Conservation (phyloP, 768 basidiomycete genomes). For the Dacryopinax primogenitus region DNA sequence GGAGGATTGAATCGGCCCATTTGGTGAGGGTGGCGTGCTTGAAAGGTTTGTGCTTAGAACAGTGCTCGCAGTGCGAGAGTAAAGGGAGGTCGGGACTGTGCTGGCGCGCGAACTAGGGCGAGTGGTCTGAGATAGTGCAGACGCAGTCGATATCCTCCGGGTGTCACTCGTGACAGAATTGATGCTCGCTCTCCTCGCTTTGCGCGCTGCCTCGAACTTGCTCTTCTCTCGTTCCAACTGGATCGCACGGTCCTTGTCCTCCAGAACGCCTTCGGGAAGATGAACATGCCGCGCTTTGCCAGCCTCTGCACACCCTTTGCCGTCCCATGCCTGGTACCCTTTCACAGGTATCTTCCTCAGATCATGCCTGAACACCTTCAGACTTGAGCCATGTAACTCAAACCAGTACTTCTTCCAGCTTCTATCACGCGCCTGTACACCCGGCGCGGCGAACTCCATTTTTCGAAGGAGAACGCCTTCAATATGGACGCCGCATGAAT, state of each 20-base stretch:
- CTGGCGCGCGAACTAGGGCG: not conserved
- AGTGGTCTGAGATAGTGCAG: conserved; percentile 9
- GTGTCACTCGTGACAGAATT: conserved; percentile 6
- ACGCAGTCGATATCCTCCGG: not conserved
- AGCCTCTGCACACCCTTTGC: conserved; percentile 8
- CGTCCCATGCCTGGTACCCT: conserved; percentile 36
- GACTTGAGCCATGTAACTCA: conserved; percentile 82
- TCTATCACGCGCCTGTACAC: conserved; percentile 75
- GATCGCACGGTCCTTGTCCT: conserved; percentile 7
- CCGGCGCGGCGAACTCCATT: conserved; percentile 80
- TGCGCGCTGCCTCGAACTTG: not conserved
- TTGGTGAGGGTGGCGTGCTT: conserved; percentile 15
- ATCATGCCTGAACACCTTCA: conserved; percentile 46
- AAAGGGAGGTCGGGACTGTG: not conserved
- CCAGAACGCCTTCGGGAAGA: conserved; percentile 13
- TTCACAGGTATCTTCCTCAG: conserved; percentile 27
- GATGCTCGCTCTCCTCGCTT: conserved; percentile 9
- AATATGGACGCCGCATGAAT: conserved; percentile 72
- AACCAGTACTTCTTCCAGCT: conserved; percentile 84
- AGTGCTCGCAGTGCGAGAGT: not conserved
- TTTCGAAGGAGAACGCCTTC: conserved; percentile 75
- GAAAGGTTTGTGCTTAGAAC: not conserved
- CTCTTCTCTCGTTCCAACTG: not conserved
- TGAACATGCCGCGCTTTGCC: conserved; percentile 15
- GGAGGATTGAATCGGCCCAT: not conserved